Conservation (phyloP, 768 basidiomycete genomes). For the Piloderma croceum region DNA sequence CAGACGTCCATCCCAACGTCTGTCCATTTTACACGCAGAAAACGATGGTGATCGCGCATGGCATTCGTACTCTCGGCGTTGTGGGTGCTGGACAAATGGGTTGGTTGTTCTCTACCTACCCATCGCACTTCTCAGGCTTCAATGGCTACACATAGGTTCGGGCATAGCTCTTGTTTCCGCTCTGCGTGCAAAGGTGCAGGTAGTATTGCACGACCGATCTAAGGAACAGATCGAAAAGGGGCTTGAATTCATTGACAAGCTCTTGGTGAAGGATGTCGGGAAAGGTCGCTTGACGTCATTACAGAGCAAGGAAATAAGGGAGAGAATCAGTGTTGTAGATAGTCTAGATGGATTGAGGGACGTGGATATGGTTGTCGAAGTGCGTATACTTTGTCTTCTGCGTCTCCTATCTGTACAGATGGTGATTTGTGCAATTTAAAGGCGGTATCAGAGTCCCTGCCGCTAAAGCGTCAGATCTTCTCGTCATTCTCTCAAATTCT, state of each 20-base stretch:
- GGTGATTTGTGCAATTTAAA: slow-evolving; percentile 20
- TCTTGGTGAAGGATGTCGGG: slow-evolving; percentile 82
- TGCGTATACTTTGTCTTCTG: slow-evolving; percentile 25
- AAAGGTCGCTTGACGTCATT: slow-evolving; percentile 71
- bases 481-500: slow-evolving; percentile 59
- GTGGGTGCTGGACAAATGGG: slow-evolving; percentile 82
- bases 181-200: slow-evolving; percentile 78
- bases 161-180: slow-evolving; percentile 89
- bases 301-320: slow-evolving; percentile 69
- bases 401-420: background rate
- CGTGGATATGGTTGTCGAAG: slow-evolving; percentile 90
- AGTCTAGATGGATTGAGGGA: slow-evolving; percentile 53
- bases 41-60: slow-evolving; percentile 58
- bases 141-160: slow-evolving; percentile 42
- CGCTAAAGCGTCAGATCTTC: slow-evolving; percentile 78
- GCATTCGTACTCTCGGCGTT: slow-evolving; percentile 70
- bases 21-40: background rate
- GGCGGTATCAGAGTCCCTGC: slow-evolving; percentile 84
- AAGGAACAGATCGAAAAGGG: slow-evolving; percentile 68
- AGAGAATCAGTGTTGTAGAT: slow-evolving; percentile 57
- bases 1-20: too few relatives aligned
- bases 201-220: slow-evolving; percentile 80
- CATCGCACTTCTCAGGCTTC: background rate
- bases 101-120: slow-evolving; percentile 9
- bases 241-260: slow-evolving; percentile 67